A percentile compares a stretch with the other conserved stretches of the same genome.
phyloP scores from a whole-genome alignment of 2,329 filamentous ascomycete genomes.

The Fusarium scirpi region DNA sequence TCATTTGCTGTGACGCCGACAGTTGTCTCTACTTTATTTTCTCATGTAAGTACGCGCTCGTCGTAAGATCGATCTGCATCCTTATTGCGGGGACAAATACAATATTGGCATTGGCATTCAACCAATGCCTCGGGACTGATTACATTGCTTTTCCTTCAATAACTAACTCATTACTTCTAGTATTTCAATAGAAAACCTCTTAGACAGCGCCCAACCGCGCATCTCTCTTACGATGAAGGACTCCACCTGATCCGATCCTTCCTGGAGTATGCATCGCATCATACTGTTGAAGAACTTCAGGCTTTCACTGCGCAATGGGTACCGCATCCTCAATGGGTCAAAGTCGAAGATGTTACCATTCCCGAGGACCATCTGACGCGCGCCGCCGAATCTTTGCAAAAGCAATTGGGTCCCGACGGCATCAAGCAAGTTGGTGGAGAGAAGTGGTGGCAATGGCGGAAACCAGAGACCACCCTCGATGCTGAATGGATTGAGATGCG shows the following conservation, averaged over 20 bases:
- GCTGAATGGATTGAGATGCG: slow-evolving; percentile 99
- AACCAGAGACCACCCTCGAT: slow-evolving; percentile 72
- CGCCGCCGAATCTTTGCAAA: slow-evolving; percentile 74
- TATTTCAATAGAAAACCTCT: slow-evolving; percentile 84
- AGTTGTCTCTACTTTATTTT: slow-evolving; percentile 86
- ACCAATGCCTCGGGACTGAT: neutral
- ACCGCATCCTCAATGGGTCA: slow-evolving; percentile 88
- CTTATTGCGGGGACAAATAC: slow-evolving; percentile 6
- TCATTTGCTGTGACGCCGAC: slow-evolving; percentile 87
- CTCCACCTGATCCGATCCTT: slow-evolving; percentile 89
- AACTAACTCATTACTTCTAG: slow-evolving; percentile 56
- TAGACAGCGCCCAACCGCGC: slow-evolving; percentile 84
- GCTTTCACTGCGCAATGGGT: slow-evolving; percentile 93
- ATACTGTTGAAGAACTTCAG: slow-evolving; percentile 93
- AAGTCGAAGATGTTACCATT: slow-evolving; percentile 77
- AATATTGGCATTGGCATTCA: neutral
- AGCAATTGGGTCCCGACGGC: slow-evolving; percentile 83
- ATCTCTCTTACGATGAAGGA: slow-evolving; percentile 94
- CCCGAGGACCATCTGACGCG: slow-evolving; percentile 71
- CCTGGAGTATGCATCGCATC: slow-evolving; percentile 83
- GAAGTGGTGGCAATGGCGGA: slow-evolving; percentile 91
- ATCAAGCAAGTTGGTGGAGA: slow-evolving; percentile 81
- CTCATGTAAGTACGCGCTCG: slow-evolving; percentile 72
- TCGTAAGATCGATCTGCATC: slow-evolving; percentile 7
- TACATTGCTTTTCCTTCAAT: slow-evolving; percentile 1